These are phyloP conservation scores for Pseudodiploospora longispora DNA, from an alignment of 2,329 filamentous ascomycete species.

Conservation along the genomic window DNA sequence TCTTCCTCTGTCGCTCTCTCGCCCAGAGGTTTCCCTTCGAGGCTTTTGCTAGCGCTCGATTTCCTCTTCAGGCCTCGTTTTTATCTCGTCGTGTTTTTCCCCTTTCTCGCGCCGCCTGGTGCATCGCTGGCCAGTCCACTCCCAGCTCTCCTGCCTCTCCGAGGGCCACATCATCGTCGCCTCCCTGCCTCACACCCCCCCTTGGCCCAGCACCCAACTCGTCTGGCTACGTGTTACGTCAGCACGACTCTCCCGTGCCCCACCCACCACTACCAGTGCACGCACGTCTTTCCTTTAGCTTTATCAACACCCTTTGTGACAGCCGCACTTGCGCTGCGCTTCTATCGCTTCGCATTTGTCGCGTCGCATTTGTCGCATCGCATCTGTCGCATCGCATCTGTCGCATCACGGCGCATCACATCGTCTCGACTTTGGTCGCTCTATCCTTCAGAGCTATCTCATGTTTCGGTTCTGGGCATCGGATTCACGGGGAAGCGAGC, in stretches of 20 bases:
- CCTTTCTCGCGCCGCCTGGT: conserved; percentile 5
- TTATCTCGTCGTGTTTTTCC: conserved; percentile 8
- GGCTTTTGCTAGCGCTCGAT: conserved; percentile 44
- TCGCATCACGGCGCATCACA: conserved; percentile 7
- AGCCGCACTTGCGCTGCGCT: not conserved
- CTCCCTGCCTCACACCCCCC: conserved; percentile 17
- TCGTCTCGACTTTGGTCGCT: conserved; percentile 15
- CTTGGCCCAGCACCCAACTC: conserved; percentile 9
- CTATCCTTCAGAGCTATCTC: conserved; percentile 26
- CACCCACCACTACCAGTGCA: conserved; percentile 4
- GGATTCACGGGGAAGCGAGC: conserved; percentile 50
- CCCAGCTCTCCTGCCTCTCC: conserved; percentile 8
- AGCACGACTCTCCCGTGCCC: conserved; percentile 17
- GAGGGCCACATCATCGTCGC: conserved; percentile 26
- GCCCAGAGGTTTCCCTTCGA: conserved; percentile 23
- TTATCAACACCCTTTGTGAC: conserved; percentile 4
- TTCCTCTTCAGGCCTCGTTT: conserved; percentile 8
- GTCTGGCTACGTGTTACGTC: conserved; percentile 22
- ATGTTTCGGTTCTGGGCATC: conserved; percentile 58
- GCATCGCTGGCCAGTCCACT: conserved; percentile 8
- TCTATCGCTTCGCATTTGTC: conserved; percentile 2
- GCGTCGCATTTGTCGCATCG: conserved; percentile 13
- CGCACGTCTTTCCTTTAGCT: conserved; percentile 5
- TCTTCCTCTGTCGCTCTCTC: conserved; percentile 16
- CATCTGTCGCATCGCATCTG: conserved; percentile 14